Base-by-base conservation (phyloP, 2,329 filamentous ascomycete species). In the Tolypocladium pustulatum region DNA sequence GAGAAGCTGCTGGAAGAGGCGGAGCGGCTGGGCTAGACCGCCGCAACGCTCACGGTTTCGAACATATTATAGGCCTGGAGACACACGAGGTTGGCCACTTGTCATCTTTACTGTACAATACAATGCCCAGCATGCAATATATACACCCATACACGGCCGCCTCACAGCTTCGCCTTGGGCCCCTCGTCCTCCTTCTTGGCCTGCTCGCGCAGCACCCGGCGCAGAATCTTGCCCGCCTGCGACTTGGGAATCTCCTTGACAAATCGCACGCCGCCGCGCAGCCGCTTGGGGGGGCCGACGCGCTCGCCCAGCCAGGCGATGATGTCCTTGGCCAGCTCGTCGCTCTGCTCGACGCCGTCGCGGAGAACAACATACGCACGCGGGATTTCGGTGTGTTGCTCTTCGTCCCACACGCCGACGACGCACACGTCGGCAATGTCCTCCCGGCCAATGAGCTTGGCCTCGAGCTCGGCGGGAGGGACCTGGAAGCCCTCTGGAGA, bases 1-100 rank as follows among this genome's bases (percentile, higher is more conserved):
- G 89, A 97, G 71, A 86, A 87, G 72, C 72, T 99, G 68, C 73
- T 99, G 61, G 90, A 95, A 64, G 93, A 97, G 78, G 87, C 90
- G 0, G 92, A 97, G 81, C 90, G 86, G 74, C 76, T 95, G 69
- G 81, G 76, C 56, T 85, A 70, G 69, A 61, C 10, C 25, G 22
- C 20, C 10, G 5, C 49, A 4, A 36, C 5, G 30, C 20, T 34
- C 30, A 36, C 27, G 49, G 4, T n/a, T 13, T 15, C 10, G 10
- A 40, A 37, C 40, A 49, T 30, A 46, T 30, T 41, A 49, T n/a
- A 46, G 58, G 13, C 22, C 36, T 17, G 27, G 30, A 32, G 54
- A 41, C 38, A 27, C 17, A 36, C 20, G 34, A 22, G 30, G 10
- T 20, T 8, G 27, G 38, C 34, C 13, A 36, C n/a, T n/a, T 25